phyloP scores from a whole-genome alignment of 257 asterid genomes.

The Solanum chmielewskii region DNA sequence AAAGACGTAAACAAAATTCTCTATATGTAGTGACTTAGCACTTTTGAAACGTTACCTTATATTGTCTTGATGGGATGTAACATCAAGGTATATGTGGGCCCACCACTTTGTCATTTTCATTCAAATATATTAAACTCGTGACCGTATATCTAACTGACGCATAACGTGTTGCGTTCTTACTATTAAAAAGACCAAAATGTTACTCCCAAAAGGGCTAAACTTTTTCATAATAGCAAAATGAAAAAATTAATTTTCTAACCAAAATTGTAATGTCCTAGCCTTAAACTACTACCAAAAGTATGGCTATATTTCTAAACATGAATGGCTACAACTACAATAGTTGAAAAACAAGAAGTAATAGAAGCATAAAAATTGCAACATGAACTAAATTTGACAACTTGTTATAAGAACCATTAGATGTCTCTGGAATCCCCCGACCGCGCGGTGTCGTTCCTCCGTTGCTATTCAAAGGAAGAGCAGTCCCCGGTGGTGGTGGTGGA shows the following conservation, averaged over 20 bases:
- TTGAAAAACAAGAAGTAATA: constrained; percentile 7
- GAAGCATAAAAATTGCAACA: constrained; percentile 8
- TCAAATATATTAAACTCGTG: not conserved
- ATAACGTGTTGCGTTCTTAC: not conserved
- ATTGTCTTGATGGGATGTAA: not conserved
- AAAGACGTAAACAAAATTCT: no score
- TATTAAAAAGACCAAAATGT: no score
- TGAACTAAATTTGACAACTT: not conserved
- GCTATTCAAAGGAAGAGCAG: constrained; percentile 18
- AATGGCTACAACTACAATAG: not conserved
- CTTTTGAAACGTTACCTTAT: not conserved
- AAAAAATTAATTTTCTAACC: constrained; percentile 11
- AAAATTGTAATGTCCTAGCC: constrained; percentile 34
- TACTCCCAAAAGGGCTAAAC: not conserved
- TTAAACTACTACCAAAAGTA: not conserved
- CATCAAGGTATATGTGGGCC: not conserved
- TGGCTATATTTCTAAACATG: not conserved
- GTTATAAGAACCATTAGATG: constrained; percentile 7
- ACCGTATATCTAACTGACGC: not conserved
- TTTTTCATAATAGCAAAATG: not conserved
- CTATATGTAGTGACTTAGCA: not conserved
- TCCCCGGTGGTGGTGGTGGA: constrained; percentile 39
- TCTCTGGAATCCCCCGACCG: constrained; percentile 11
- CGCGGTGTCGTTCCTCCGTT: constrained; percentile 35
- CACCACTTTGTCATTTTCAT: not conserved